Conservation (phyloP, 108 stramenopile species). For the Stephanodiscus minutulus region DNA sequence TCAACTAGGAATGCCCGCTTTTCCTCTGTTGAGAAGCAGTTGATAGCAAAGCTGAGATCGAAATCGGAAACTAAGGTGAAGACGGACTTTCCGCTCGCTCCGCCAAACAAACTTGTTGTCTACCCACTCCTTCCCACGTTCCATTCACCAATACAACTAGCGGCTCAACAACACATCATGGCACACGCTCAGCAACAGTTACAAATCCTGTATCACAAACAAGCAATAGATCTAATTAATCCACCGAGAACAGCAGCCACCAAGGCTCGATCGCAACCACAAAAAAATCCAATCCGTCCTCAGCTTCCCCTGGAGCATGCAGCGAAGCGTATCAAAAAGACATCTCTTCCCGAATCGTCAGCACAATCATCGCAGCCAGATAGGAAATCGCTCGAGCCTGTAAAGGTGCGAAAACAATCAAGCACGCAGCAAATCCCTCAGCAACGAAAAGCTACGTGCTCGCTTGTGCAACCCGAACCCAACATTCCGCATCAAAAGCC, state of each 20-base stretch:
- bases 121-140: background rate
- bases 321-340: background rate
- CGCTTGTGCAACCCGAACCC: background rate
- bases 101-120: background rate
- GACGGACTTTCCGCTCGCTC: background rate
- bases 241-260: background rate
- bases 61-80: background rate
- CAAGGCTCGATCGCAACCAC: background rate
- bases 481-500: background rate
- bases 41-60: slow-evolving; percentile 7
- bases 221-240: background rate
- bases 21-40: slow-evolving; percentile 1
- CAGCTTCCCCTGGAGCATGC: background rate
- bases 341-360: background rate
- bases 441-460: background rate
- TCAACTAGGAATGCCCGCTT: background rate
- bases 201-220: background rate
- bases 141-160: background rate
- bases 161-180: background rate
- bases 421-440: background rate
- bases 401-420: too few species aligned
- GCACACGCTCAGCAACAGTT: background rate
- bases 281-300: background rate
- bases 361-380: background rate
- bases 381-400: background rate